Evolutionary conservation across 805 yeast species (phyloP), one percentile per base, ranked within the genome.

Genomic region (Candida morakotiae): DNA sequence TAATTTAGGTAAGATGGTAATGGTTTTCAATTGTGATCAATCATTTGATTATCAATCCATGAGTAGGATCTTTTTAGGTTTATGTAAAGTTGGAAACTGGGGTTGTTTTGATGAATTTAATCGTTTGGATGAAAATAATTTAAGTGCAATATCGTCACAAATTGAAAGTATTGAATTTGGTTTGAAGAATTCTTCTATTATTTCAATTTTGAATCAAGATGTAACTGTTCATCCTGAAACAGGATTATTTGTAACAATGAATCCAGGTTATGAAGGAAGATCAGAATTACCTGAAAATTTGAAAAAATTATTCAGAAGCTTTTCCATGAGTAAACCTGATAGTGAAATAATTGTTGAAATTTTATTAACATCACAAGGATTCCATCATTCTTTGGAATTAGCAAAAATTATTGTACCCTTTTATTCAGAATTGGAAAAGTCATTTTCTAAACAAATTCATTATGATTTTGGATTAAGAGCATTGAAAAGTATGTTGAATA

Each of bases 31-130:
- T 53, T 91, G 98, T 63, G 98, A 91, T 50, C 95, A 89, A 35
- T 64, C 85, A 0, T 91, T 87, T 62, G 95, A 89, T 49, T 83
- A 73, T 49, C 82, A 75, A 39, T 75, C 95, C 0, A 82, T 91
- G 57, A 78, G 86, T 9, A 64, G 97, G 31, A 76, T 91, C 17
- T 62, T 91, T 22, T 51, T 77, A 16, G 98, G 98, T 32, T 66
- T 88, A 8, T 81, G 89, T 42, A 79, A 79, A 42, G 76, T 87
- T 5, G 96, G 96, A 1, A 82, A 88, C 1, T 91, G 96, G 95
- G 95, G 89, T 4, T 91, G 98, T 58, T 91, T 91, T 61, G 98
- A 91, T 56, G 98, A 91, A 56, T 89, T 91, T 52, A 91, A 91
- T 52, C 69, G 98, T 43, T 69, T 91, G 21, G 81, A 79, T 27